Evolutionary conservation across 331 rosid species (phyloP).

Genomic region (Arachis monticola): DNA sequence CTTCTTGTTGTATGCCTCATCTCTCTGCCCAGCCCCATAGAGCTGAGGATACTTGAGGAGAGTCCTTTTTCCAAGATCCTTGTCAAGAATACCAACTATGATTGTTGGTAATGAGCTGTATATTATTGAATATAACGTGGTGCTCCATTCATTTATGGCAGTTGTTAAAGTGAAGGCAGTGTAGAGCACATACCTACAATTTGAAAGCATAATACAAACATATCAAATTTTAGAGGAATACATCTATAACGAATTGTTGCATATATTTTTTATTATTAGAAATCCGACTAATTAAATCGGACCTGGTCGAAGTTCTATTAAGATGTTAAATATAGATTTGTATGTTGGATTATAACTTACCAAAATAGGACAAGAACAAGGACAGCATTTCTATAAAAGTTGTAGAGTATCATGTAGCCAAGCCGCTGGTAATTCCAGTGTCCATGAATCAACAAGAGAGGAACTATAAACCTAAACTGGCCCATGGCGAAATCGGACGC

Average conservation of each 20-base stretch:
- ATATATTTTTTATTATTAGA: too few relatives aligned
- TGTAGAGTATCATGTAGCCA: conserved; percentile 94
- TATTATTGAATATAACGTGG: conserved; percentile 71
- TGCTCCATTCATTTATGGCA: conserved; percentile 93
- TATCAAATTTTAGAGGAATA: neutral
- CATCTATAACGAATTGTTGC: too few relatives aligned
- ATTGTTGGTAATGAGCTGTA: conserved; percentile 85
- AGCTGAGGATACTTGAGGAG: conserved; percentile 82
- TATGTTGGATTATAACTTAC: conserved; percentile 55
- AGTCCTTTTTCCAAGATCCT: conserved; percentile 82
- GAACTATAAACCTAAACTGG: conserved; percentile 86
- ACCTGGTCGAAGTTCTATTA: too few relatives aligned
- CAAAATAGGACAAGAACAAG: conserved; percentile 90
- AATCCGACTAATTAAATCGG: too few relatives aligned
- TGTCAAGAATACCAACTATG: conserved; percentile 91
- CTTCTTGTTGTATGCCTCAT: conserved; percentile 78
- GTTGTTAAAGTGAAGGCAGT: conserved; percentile 77
- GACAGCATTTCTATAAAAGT: conserved; percentile 89
- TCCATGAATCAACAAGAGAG: conserved; percentile 88
- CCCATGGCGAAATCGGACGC: conserved; percentile 98
- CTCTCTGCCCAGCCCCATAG: conserved; percentile 84
- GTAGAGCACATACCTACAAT: conserved; percentile 77
- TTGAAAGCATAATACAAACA: conserved; percentile 35
- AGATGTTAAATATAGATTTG: too few relatives aligned
- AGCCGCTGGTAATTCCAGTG: conserved; percentile 98